A percentile compares a stretch with the other conserved stretches of the same genome.
Conservation (phyloP, 192 early-diverging fungal genomes). For the Coemansia sp. region DNA sequence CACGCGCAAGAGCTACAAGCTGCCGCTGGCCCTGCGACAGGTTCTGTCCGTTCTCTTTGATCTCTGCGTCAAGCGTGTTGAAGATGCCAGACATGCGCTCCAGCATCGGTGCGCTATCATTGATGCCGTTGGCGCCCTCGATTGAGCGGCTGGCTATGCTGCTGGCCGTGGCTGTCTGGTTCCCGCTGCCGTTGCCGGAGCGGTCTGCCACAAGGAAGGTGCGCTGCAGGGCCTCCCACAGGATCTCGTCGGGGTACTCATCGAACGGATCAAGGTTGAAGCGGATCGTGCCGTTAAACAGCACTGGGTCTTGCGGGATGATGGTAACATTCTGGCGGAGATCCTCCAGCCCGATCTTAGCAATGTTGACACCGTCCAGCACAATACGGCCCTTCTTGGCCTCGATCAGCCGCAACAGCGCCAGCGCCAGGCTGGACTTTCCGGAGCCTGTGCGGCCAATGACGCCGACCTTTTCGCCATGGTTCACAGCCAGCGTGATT, state of each 20-base stretch:
- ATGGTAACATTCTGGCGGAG: conserved; percentile 71
- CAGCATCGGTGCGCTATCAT: neutral
- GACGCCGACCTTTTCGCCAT: conserved; percentile 52
- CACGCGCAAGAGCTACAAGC: conserved; percentile 77
- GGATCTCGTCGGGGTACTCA: conserved; percentile 70
- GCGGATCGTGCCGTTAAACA: conserved; percentile 57
- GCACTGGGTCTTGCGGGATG: conserved; percentile 71
- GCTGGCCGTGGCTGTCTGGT: neutral
- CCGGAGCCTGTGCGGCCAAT: conserved; percentile 61
- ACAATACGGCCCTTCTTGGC: conserved; percentile 62
- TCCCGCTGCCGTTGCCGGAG: neutral
- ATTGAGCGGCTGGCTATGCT: neutral
- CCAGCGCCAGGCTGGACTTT: conserved; percentile 71
- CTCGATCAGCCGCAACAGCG: conserved; percentile 78
- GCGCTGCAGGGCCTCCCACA: conserved; percentile 22
- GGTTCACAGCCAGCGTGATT: conserved; percentile 49
- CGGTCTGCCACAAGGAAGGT: conserved; percentile 16
- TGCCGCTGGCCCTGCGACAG: conserved; percentile 81
- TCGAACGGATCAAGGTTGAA: conserved; percentile 85
- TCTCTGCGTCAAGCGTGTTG: conserved; percentile 24
- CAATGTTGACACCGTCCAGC: conserved; percentile 73
- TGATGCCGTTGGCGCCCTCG: neutral
- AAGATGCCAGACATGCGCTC: conserved; percentile 26
- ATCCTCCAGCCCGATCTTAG: conserved; percentile 66
- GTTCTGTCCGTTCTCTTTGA: conserved; percentile 66